Base-by-base conservation (phyloP, 2,329 filamentous ascomycete genomes). In the Bipolaris zeicola region DNA sequence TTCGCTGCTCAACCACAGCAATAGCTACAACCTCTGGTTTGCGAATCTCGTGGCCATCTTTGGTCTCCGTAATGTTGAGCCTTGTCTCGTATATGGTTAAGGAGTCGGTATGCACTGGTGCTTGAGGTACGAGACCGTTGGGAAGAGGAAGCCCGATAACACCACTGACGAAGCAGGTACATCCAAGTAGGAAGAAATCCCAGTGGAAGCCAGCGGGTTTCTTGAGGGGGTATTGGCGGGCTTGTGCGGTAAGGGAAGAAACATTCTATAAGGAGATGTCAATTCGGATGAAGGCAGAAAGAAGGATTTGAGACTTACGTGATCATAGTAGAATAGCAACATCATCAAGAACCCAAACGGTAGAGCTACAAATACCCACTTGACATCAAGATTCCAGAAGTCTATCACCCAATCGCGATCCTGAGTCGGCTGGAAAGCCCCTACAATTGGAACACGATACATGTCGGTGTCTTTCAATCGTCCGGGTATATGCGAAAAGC, bases 271-370 rank as follows among this genome's bases (percentile, higher is more conserved):
- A 8, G 6, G 16, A 18, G 16, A 3, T 3, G 16, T 59, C 14
- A 59, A 49, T 22, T 5, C 28, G 14, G 13, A 6, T 22, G 10
- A 2, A 26, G 26, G 3, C n/a, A 11, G 6, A 31, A n/a, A 2
- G 8, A 24, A 20, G 44, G 16, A 24, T 20, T n/a, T 14, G 43
- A 8, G 14, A 53, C 62, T 52, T 68, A 79, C 78, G 67, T 85
- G 83, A 67, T 85, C 83, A 62, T 83, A 85, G 68, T 84, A 85
- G 71, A 85, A 85, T 2, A 85, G 76, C 11, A 85, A 74, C 58
- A 82, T 84, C 28, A 83, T 70, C 26, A 85, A 65, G 50, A 85
- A 80, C 0, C 81, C 83, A 55, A 85, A 83, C 0, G 82, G 82
- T 20, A 83, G 61, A 2, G 82, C 80, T 1, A 83, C 78, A 52